These are phyloP conservation scores for Stylosanthes scabra DNA, from an alignment of 331 rosid genomes.

Conservation along the genomic window DNA sequence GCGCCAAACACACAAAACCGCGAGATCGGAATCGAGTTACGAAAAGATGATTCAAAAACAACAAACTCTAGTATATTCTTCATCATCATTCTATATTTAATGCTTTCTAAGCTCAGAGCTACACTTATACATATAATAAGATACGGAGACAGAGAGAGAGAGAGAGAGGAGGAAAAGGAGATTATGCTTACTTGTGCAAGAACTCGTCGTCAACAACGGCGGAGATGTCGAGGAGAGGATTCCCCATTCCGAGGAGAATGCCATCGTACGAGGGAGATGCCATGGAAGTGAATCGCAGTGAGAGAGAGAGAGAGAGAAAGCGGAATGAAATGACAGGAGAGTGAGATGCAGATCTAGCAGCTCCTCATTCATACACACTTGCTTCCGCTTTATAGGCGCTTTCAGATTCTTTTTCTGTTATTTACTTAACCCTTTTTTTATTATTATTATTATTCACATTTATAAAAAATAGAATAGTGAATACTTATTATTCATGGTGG, in stretches of 20 bases:
- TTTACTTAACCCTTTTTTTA: too few relatives aligned
- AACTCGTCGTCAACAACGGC: conserved; percentile 79
- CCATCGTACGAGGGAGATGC: conserved; percentile 53
- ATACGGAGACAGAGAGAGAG: not conserved
- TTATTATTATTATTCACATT: too few relatives aligned
- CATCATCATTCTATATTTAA: not conserved
- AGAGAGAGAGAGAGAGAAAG: not conserved
- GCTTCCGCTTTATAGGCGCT: conserved; percentile 20
- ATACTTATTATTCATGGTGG: too few relatives aligned
- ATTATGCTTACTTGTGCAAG: conserved; percentile 56
- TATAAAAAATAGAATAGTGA: too few relatives aligned
- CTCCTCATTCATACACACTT: not conserved
- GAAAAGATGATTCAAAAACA: not conserved
- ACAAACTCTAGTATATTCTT: not conserved
- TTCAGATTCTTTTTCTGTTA: not conserved
- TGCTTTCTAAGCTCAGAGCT: not conserved
- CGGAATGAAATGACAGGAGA: not conserved
- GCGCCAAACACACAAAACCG: conserved; percentile 28
- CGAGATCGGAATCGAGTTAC: conserved; percentile 32
- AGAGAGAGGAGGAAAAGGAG: not conserved
- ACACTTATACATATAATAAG: not conserved
- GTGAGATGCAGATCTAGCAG: conserved; percentile 39
- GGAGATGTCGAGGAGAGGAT: conserved; percentile 93
- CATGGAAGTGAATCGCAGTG: conserved; percentile 41
- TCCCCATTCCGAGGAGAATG: conserved; percentile 90